Base-by-base conservation (phyloP, 2,329 filamentous ascomycete genomes). In the Tolypocladium tropicale region DNA sequence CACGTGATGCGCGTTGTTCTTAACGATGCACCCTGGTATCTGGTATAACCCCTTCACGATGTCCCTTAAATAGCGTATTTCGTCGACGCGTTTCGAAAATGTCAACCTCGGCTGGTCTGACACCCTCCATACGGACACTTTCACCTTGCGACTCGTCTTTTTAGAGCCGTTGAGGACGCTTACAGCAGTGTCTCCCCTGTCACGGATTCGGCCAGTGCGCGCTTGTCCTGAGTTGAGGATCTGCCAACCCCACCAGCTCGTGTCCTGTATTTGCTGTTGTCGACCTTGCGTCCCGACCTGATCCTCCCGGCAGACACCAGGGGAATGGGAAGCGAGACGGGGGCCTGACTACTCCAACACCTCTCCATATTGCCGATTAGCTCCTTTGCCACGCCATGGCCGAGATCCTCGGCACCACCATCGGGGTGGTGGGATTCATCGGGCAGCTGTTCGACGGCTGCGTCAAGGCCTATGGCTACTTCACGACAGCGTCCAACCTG, bases 381-480 rank as follows among this genome's bases (percentile, higher is more conserved):
- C 3, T 48, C 25, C 7, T 25, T 28, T 10, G 3, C 6, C 23
- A 18, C 25, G 51, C 39, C 53, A 67, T 65, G 59, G 70, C 70
- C 52, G 75, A 77, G 64, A 62, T 69, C 33, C 58, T 76, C 16
- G 74, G 73, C 55, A 74, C 74, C 37, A 70, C 72, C 16, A 64
- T 77, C 30, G 74, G 71, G 56, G 73, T 74, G 1, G 71, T 76
- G 14, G 75, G 75, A 58, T 65, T 76, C 51, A 64, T 78, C 25
- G 74, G 74, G 39, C 74, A 78, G 60, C 69, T 77, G 53, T 78
- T 77, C 54, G 70, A 75, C 59, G 74, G 74, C 33, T 77, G 75
- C 65, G 68, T 77, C 57, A 74, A 73, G 57, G 74, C 74, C 11
- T 77, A 77, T 60, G 64, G 68, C 32, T 71, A 74, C 67, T 77